phyloP scores from a whole-genome alignment of 345 rosid genomes.

The Toxicodendron radicans region DNA sequence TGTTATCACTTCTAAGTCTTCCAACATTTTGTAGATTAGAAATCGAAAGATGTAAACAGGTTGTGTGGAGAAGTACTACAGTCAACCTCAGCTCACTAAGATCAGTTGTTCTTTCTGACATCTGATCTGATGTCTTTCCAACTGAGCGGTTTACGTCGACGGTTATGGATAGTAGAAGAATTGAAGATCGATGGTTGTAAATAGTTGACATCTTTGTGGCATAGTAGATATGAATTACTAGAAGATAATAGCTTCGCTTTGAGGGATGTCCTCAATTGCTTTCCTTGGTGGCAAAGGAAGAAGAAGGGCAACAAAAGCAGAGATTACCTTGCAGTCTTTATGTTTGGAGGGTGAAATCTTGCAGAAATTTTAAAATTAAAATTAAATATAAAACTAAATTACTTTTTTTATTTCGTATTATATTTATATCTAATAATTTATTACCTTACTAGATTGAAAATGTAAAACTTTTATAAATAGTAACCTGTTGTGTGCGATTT shows the following conservation, averaged over 20 bases:
- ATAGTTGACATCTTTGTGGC: not conserved
- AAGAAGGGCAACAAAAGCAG: not conserved
- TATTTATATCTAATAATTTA: no score
- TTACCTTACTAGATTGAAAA: no score
- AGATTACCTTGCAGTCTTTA: not conserved
- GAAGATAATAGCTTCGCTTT: not conserved
- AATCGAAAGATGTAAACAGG: not conserved
- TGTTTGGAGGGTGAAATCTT: not conserved
- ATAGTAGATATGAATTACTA: not conserved
- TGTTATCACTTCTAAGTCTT: conserved; percentile 5
- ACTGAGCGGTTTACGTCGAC: not conserved
- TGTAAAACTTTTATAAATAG: no score
- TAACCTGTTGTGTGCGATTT: no score
- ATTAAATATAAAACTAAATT: no score
- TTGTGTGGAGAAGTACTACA: not conserved
- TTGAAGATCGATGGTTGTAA: not conserved
- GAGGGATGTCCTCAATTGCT: not conserved
- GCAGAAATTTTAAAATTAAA: no score
- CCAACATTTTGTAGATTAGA: not conserved
- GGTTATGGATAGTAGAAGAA: not conserved
- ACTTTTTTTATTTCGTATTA: no score
- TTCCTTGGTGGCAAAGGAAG: conserved; percentile 1
- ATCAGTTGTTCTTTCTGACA: not conserved
- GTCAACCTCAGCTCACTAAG: not conserved
- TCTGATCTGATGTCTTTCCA: not conserved